Evolutionary conservation across 2,329 filamentous ascomycete species (phyloP).

Genomic region (Dendrostoma leiphaemia): DNA sequence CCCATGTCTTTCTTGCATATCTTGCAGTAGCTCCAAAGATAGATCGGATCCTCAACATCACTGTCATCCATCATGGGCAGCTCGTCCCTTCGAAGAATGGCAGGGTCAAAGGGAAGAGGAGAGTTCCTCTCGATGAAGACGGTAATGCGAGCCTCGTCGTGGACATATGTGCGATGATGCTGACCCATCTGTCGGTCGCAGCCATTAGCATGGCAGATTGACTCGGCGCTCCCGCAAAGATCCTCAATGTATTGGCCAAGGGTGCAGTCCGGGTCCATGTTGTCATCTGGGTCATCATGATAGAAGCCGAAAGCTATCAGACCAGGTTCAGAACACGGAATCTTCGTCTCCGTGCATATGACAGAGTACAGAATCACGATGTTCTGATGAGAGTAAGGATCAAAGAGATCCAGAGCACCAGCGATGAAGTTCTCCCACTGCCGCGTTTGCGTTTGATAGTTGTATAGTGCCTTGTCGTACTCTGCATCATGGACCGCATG

Average conservation of each 20-base stretch:
- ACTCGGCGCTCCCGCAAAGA: slow-evolving; percentile 71
- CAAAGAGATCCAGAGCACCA: slow-evolving; percentile 84
- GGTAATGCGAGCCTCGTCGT: slow-evolving; percentile 90
- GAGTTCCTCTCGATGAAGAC: slow-evolving; percentile 74
- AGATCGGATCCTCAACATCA: slow-evolving; percentile 61
- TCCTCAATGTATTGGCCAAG: slow-evolving; percentile 95
- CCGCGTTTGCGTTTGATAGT: slow-evolving; percentile 89
- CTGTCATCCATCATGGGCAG: slow-evolving; percentile 37
- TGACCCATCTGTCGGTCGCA: slow-evolving; percentile 89
- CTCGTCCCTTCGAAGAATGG: slow-evolving; percentile 49
- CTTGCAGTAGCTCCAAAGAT: slow-evolving; percentile 98
- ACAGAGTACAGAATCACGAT: slow-evolving; percentile 93
- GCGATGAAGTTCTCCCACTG: slow-evolving; percentile 97
- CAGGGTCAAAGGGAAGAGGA: slow-evolving; percentile 45
- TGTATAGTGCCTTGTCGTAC: slow-evolving; percentile 91
- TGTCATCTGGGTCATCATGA: slow-evolving; percentile 67
- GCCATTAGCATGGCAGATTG: slow-evolving; percentile 76
- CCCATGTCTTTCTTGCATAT: slow-evolving; percentile 88
- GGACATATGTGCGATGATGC: slow-evolving; percentile 95
- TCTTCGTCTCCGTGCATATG: slow-evolving; percentile 89
- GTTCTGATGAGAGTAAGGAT: slow-evolving; percentile 93
- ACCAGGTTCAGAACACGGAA: slow-evolving; percentile 88
- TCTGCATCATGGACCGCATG: slow-evolving; percentile 95
- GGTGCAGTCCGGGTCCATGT: slow-evolving; percentile 82
- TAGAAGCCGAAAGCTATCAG: slow-evolving; percentile 92